Base-by-base conservation (phyloP, 352 stramenopile genomes). In the Pilasporangium apinafurcum region DNA sequence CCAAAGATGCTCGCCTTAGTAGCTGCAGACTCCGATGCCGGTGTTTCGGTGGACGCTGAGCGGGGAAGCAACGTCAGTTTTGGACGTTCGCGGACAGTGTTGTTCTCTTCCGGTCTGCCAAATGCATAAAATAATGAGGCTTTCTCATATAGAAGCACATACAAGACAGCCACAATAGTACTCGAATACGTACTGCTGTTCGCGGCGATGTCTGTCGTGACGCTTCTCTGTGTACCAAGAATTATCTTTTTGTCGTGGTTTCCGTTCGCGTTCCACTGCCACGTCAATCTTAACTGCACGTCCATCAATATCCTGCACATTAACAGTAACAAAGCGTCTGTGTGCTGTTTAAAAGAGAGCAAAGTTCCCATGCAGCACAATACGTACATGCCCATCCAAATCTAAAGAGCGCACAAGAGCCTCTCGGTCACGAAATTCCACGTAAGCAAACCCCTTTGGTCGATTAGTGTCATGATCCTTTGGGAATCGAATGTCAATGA, bases 391-490 rank as follows among this genome's bases (percentile, higher is more conserved):
- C 43, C 67, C 66, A 24, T 95, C 80, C 14, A 86, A 47, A 46
- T 75, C 49, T 21, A 95, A 62, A 8, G 83, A 79, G 32, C 62
- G 36, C 18, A 88, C 59, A 4, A 93, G 76, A 32, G 64, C 53
- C 24, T 93, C 72, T 35, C 74, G 82, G 24, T 73, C 59, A 9
- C 49, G 49, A 44, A 93, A 93, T 53, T 93, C 81, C 7, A 95
- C 77, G 60, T 92, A 95, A 13, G 81, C 83, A 52, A 89, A 88
- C 34, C 83, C 83, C 59, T 87, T 89, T 16, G 75, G 67, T 13
- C 76, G 74, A 49, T 86, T 65, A n/a, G 53, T 54, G 16, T 83
- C 62, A 21, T 49, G 62, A 45, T 95, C 79, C n/a, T 64, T 53
- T 25, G 68, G 75, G 51, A 92, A 68, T 31, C 68, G 79, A 20